A percentile compares a stretch with the other conserved stretches of the same genome.
phyloP scores from a whole-genome alignment of 495 filamentous ascomycete species.

The Lichina pygmaea region DNA sequence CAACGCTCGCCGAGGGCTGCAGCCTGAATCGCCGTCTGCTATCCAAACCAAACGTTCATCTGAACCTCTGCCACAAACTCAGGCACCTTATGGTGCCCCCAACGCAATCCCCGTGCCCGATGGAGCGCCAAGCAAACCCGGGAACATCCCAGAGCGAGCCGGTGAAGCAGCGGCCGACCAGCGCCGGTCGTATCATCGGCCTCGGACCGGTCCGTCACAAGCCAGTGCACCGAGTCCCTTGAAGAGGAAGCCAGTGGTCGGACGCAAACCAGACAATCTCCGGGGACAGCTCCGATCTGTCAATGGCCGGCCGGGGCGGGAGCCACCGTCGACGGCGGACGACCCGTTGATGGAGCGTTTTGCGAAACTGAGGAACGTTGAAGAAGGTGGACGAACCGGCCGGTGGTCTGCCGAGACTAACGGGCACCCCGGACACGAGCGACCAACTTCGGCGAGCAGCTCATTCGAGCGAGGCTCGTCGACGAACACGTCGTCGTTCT shows the following conservation, averaged over 20 bases:
- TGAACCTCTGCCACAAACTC: no score
- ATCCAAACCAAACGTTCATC: no score
- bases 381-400: background rate
- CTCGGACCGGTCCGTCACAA: background rate
- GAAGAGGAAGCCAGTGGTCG: background rate
- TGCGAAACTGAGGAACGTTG: conserved; percentile 15
- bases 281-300: background rate
- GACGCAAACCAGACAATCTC: background rate
- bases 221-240: background rate
- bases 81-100: no score
- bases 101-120: no score
- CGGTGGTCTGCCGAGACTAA: no score
- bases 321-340: background rate
- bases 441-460: background rate
- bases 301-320: no score
- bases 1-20: conserved; percentile 26
- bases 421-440: background rate
- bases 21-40: background rate
- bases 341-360: conserved; percentile 20
- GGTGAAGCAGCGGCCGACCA: no score
- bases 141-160: no score
- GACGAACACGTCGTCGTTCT: conserved; percentile 11
- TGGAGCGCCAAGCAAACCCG: no score
- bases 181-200: background rate
- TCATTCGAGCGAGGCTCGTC: conserved; percentile 3